Evolutionary conservation across 2,329 filamentous ascomycete genomes (phyloP).

Genomic region (Botrytis elliptica): DNA sequence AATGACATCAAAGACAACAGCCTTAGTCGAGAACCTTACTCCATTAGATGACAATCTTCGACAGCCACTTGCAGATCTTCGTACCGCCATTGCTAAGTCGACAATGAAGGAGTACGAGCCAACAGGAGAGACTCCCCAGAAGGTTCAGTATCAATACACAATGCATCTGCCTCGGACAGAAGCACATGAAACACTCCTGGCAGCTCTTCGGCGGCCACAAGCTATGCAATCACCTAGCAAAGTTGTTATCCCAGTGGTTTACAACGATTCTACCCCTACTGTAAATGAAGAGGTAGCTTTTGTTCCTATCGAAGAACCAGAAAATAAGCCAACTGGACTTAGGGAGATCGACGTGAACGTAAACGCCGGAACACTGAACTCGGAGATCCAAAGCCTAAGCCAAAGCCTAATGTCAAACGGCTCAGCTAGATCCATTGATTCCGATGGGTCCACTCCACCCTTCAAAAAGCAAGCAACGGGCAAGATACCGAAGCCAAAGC

Average conservation of each 20-base stretch:
- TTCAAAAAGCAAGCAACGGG: constrained; percentile 38
- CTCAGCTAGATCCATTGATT: constrained; percentile 11
- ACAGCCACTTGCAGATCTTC: constrained; percentile 68
- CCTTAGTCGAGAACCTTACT: constrained; percentile 59
- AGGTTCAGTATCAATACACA: constrained; percentile 77
- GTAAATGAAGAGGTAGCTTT: constrained; percentile 24
- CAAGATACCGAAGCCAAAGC: constrained; percentile 45
- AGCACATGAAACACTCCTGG: constrained; percentile 55
- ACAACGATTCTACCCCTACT: constrained; percentile 32
- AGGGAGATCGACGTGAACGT: constrained; percentile 50
- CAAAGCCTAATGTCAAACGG: constrained; percentile 14
- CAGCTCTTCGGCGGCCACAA: constrained; percentile 45
- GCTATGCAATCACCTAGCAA: constrained; percentile 35
- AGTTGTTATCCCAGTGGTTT: constrained; percentile 39
- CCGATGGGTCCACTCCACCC: constrained; percentile 24
- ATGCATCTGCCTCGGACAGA: constrained; percentile 75
- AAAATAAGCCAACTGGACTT: constrained; percentile 41
- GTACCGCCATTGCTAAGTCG: constrained; percentile 63
- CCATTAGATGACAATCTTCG: constrained; percentile 62
- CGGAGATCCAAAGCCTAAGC: constrained; percentile 23
- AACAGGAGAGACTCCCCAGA: constrained; percentile 84
- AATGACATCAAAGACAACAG: constrained; percentile 59
- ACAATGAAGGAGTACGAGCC: constrained; percentile 75
- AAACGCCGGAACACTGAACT: constrained; percentile 42
- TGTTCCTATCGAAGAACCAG: constrained; percentile 23